Evolutionary conservation across 2,329 filamentous ascomycete genomes (phyloP).

Genomic region (Aspergillus ruber): DNA sequence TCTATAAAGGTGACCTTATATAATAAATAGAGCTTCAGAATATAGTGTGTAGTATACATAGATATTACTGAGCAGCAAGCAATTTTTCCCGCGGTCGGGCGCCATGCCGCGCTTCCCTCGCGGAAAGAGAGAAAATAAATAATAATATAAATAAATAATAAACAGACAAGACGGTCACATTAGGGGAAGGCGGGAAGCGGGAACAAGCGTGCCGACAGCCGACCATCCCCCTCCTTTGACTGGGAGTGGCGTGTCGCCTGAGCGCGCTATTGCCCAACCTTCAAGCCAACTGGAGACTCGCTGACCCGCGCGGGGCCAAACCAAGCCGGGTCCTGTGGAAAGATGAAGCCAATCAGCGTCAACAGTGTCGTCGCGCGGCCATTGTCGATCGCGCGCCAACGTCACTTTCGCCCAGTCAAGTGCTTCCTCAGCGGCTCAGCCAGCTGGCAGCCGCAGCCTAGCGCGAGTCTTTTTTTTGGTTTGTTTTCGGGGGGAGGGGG

Average conservation of each 20-base stretch:
- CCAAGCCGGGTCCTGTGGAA: constrained; percentile 9
- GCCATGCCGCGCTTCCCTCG: constrained; percentile 19
- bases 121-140: constrained; percentile 7
- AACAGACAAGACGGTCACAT: too few species aligned
- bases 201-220: constrained; percentile 10
- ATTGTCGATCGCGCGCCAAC: constrained; percentile 36
- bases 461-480: background rate
- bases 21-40: too few species aligned
- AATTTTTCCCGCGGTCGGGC: constrained; percentile 3
- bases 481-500: background rate
- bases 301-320: constrained; percentile 21
- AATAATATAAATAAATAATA: too few species aligned
- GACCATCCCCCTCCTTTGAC: constrained; percentile 5
- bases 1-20: too few species aligned
- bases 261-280: constrained; percentile 18
- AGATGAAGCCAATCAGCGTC: constrained; percentile 12
- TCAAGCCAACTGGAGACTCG: constrained; percentile 13
- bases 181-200: background rate
- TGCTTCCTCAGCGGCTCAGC: constrained; percentile 13
- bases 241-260: constrained; percentile 23
- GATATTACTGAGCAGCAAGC: too few species aligned
- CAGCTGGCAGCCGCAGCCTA: constrained; percentile 22
- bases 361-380: constrained; percentile 18
- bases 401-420: constrained; percentile 12
- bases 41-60: too few species aligned